These are phyloP conservation scores for Kuraishia borneana DNA, from an alignment of 805 yeast genomes.

Conservation along the genomic window DNA sequence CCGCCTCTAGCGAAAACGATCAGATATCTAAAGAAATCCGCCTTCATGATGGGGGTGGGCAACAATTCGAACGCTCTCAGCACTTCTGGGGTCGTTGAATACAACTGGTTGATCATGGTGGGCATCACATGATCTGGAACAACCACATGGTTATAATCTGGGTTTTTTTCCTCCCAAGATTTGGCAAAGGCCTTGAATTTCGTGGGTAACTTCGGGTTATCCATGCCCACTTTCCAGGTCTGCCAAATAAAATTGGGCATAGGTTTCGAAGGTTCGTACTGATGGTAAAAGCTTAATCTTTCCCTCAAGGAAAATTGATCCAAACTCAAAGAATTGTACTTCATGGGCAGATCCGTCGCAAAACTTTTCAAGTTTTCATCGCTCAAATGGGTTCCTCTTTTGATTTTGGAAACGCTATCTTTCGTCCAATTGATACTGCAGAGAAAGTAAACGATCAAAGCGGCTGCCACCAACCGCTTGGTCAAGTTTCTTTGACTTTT, in stretches of 20 bases:
- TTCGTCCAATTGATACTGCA: too few relatives aligned
- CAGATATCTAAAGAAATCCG: slow-evolving; percentile 88
- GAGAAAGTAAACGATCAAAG: too few relatives aligned
- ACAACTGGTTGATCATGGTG: slow-evolving; percentile 46
- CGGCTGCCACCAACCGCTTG: too few relatives aligned
- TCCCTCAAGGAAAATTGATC: too few relatives aligned
- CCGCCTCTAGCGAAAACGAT: slow-evolving; percentile 89
- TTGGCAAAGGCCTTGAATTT: slow-evolving; percentile 36
- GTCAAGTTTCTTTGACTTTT: too few relatives aligned
- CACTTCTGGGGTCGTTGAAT: slow-evolving; percentile 65
- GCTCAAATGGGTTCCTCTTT: too few relatives aligned
- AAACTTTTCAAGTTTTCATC: background rate
- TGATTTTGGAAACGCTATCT: too few relatives aligned
- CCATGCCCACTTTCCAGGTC: slow-evolving; percentile 72
- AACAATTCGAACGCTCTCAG: slow-evolving; percentile 59
- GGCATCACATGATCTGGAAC: slow-evolving; percentile 51
- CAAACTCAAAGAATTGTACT: too few relatives aligned
- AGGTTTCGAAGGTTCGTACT: slow-evolving; percentile 53
- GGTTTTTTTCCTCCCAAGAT: slow-evolving; percentile 56
- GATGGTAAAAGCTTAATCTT: slow-evolving; percentile 60
- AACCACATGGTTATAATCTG: slow-evolving; percentile 53
- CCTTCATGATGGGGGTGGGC: slow-evolving; percentile 78
- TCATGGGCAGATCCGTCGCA: too few relatives aligned
- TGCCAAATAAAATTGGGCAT: slow-evolving; percentile 88
- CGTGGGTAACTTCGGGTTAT: slow-evolving; percentile 45